Evolutionary conservation across 2,329 filamentous ascomycete species (phyloP).

Genomic region (Sporothrix sp.): DNA sequence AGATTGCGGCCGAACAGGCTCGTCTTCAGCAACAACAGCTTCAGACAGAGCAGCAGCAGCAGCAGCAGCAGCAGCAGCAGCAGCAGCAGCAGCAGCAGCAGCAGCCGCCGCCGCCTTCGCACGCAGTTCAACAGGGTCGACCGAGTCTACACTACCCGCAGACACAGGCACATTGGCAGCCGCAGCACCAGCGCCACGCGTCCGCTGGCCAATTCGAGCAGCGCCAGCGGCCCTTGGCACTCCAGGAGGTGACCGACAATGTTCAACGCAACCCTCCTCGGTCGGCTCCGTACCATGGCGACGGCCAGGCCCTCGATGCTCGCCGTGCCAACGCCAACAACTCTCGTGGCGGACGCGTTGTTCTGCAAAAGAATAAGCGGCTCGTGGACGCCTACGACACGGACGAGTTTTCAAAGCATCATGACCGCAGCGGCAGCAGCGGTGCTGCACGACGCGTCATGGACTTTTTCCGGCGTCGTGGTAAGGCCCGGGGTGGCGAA

Average conservation of each 20-base stretch:
- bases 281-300: constrained; percentile 35
- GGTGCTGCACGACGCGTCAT: constrained; percentile 87
- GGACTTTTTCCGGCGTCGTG: constrained; percentile 92
- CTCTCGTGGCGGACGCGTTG: constrained; percentile 32
- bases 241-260: constrained; percentile 32
- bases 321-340: constrained; percentile 30
- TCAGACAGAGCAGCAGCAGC: constrained; percentile 23
- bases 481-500: constrained; percentile 59
- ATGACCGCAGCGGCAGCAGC: constrained; percentile 68
- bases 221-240: constrained; percentile 17
- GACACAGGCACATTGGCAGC: constrained; percentile 1
- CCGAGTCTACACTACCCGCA: constrained; percentile 10
- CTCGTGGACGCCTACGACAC: constrained; percentile 85
- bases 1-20: constrained; percentile 22
- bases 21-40: constrained; percentile 10
- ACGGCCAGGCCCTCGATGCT: constrained; percentile 34
- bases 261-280: constrained; percentile 32
- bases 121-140: neutral
- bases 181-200: constrained; percentile 20
- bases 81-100: constrained; percentile 6
- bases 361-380: constrained; percentile 76
- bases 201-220: constrained; percentile 9
- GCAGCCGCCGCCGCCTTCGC: neutral
- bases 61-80: constrained; percentile 18
- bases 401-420: constrained; percentile 48